Base-by-base conservation (phyloP, 345 rosid species). In the Triadica sebifera region DNA sequence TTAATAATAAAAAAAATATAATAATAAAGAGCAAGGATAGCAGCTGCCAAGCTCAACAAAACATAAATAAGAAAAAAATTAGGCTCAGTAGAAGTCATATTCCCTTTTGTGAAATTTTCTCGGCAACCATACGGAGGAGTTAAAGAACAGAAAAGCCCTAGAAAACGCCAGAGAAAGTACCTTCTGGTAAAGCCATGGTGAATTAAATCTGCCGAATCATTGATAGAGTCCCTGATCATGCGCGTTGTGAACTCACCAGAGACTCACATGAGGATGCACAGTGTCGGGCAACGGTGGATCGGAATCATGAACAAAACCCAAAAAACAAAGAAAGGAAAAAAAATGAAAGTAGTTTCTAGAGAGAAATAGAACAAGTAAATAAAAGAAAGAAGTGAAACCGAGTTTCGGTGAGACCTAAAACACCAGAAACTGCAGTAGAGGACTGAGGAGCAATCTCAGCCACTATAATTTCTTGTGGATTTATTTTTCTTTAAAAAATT, bases 381-480 rank as follows among this genome's bases (percentile, higher is more conserved):
- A 49, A 60, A 71, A 50, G 56, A 64, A 52, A 50, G 75, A 74
- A 74, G 56, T 5, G 65, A 43, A 53, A 67, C 43, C 13, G 24
- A 37, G 74, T 73, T 74, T 78, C 67, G 65, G 55, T 41, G 80
- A 78, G 70, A 79, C 85, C 80, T 12, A 67, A 75, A 79, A 65
- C 78, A 73, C 83, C 85, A 84, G 80, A 84, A 82, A 75, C 86
- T 57, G 76, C 74, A 74, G 65, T n/a, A 49, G 79, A 65, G 78
- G 72, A 41, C 57, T 6, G 0, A 50, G 88, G 86, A 84, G 78
- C 81, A 85, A 81, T 84, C 85, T 84, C 90, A 85, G 88, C 90
- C 90, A 85, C 88, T 87, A 85, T 71, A 78, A 78, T 83, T 87
- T 85, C 82, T 66, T 68, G 55, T 7, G 65, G 67, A 20, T 77